Conservation (phyloP, 129 eudicot species). For the Mikania micrantha region DNA sequence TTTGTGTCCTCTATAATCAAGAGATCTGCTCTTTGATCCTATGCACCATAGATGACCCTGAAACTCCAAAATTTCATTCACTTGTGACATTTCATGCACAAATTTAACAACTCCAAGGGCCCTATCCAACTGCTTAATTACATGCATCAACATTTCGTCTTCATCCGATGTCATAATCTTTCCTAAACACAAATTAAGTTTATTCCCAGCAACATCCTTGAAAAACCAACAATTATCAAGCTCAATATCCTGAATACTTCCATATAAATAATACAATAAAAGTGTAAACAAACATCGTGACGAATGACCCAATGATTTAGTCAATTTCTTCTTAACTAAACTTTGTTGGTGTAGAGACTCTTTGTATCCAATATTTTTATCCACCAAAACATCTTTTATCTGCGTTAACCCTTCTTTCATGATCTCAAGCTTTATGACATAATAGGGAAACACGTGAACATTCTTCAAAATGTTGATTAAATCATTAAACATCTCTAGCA, state of each 20-base stretch:
- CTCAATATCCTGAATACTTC: slow-evolving; percentile 49
- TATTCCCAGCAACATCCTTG: slow-evolving; percentile 24
- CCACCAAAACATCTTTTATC: slow-evolving; percentile 73
- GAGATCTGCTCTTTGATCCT: slow-evolving; percentile 45
- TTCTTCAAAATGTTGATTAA: slow-evolving; percentile 51
- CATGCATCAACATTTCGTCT: slow-evolving; percentile 50
- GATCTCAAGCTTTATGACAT: slow-evolving; percentile 59
- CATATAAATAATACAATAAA: slow-evolving; percentile 57
- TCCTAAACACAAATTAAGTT: slow-evolving; percentile 56
- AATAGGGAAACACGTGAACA: slow-evolving; percentile 35
- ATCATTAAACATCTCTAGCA: slow-evolving; percentile 73
- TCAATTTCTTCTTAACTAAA: slow-evolving; percentile 62
- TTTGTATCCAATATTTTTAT: slow-evolving; percentile 70
- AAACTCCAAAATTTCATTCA: slow-evolving; percentile 59
- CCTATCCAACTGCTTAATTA: slow-evolving; percentile 61
- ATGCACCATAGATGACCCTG: slow-evolving; percentile 86
- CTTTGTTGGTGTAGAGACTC: slow-evolving; percentile 58
- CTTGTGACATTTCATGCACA: slow-evolving; percentile 62
- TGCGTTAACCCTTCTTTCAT: slow-evolving; percentile 93
- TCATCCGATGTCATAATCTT: slow-evolving; percentile 66
- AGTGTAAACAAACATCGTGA: slow-evolving; percentile 81
- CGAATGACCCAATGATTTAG: slow-evolving; percentile 71
- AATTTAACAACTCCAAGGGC: slow-evolving; percentile 59
- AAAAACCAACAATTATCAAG: slow-evolving; percentile 62
- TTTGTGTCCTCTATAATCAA: slow-evolving; percentile 52